phyloP scores from a whole-genome alignment of 768 basidiomycete species.

The Boletellus ananiceps region DNA sequence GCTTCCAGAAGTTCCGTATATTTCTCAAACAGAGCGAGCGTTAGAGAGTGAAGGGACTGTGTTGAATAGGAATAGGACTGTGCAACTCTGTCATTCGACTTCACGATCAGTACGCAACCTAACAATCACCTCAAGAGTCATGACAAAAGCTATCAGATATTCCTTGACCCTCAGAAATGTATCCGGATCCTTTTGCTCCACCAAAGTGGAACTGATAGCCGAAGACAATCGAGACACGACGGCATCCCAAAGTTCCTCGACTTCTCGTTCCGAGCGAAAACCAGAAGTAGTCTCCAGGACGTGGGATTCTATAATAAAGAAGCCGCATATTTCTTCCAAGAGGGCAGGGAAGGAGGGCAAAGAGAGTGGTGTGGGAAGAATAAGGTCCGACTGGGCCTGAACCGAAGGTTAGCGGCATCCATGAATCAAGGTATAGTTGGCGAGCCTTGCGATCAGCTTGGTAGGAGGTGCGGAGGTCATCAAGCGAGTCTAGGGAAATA shows the following conservation, averaged over 20 bases:
- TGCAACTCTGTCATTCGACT: conserved; percentile 5
- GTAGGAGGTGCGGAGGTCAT: conserved; percentile 86
- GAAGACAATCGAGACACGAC: conserved; percentile 70
- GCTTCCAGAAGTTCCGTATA: conserved; percentile 78
- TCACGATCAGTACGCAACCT: background rate
- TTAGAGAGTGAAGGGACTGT: conserved; percentile 72
- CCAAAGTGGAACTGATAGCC: conserved; percentile 69
- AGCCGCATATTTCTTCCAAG: conserved; percentile 92
- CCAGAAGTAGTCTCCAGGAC: conserved; percentile 83
- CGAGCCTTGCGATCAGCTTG: conserved; percentile 93
- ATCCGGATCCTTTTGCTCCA: conserved; percentile 73
- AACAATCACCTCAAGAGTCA: conserved; percentile 78
- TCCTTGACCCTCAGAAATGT: conserved; percentile 81
- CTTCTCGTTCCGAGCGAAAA: conserved; percentile 87
- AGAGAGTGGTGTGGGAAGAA: conserved; percentile 73
- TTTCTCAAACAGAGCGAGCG: conserved; percentile 86
- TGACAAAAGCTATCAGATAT: conserved; percentile 77
- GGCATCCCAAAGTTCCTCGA: conserved; percentile 94
- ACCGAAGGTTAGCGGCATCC: conserved; percentile 12
- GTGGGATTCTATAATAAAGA: conserved; percentile 94
- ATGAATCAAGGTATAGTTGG: background rate
- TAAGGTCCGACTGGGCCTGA: conserved; percentile 95
- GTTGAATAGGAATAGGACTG: conserved; percentile 88
- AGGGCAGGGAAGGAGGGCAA: conserved; percentile 65
- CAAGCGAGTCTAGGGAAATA: conserved; percentile 82